These are phyloP conservation scores for Tolypocladium ovalisporum DNA, from an alignment of 2,329 filamentous ascomycete species.

Conservation along the genomic window DNA sequence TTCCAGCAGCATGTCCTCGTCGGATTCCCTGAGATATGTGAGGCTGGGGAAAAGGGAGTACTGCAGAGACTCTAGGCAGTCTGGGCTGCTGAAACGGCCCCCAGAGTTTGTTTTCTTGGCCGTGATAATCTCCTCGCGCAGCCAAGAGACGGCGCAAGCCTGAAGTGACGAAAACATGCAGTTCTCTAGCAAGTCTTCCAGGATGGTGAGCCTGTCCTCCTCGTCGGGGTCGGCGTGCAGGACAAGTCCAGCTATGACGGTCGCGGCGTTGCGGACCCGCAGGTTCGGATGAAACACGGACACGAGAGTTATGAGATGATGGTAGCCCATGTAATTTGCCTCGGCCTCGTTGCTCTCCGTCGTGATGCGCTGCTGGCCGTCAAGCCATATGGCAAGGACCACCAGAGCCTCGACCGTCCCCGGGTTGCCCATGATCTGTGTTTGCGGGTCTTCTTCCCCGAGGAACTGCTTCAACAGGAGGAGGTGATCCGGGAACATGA, in stretches of 20 bases:
- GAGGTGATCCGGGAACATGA: conserved; percentile 51
- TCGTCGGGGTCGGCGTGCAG: conserved; percentile 50
- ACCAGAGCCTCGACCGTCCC: conserved; percentile 50
- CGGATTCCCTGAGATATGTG: conserved; percentile 31
- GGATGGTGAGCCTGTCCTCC: conserved; percentile 46
- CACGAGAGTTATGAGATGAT: conserved; percentile 47
- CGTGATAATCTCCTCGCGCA: conserved; percentile 49
- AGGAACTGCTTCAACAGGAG: conserved; percentile 43
- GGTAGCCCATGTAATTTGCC: conserved; percentile 46
- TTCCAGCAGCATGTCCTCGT: conserved; percentile 32
- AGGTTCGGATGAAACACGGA: conserved; percentile 46
- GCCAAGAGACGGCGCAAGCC: conserved; percentile 51
- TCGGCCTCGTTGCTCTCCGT: conserved; percentile 16
- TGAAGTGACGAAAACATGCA: conserved; percentile 53
- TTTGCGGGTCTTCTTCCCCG: conserved; percentile 35
- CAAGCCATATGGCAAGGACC: conserved; percentile 48
- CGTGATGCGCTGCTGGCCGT: conserved; percentile 35
- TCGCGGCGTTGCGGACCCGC: conserved; percentile 43
- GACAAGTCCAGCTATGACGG: conserved; percentile 38
- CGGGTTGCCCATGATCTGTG: conserved; percentile 34
- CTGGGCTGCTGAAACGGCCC: conserved; percentile 37
- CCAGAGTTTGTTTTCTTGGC: conserved; percentile 22
- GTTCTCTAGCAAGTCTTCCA: conserved; percentile 55
- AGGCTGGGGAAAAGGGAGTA: conserved; percentile 50
- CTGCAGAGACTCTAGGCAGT: conserved; percentile 48